Evolutionary conservation across 768 basidiomycete species (phyloP), one percentile per base, ranked within the genome.

Genomic region (Nidula microcarpa): DNA sequence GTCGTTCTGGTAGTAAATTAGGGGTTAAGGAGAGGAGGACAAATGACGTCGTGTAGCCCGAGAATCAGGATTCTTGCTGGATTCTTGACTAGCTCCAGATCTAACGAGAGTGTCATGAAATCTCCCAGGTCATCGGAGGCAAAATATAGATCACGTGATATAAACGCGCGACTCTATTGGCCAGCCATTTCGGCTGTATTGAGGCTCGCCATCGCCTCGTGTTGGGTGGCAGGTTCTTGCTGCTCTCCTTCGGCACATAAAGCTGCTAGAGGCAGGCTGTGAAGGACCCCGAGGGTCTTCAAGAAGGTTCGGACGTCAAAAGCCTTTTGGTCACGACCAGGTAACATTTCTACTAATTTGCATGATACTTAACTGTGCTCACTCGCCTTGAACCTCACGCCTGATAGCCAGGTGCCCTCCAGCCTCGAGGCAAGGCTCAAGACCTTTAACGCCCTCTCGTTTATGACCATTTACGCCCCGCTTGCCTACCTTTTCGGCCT

Each of bases 371-470:
- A 32, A 45, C 45, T 47, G 39, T 45, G 36, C 51, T 49, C 52
- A 57, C 63, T 63, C 56, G 61, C 57, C 59, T 56, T 60, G 57
- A 50, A 55, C 56, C 45, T 58, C 60, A 33, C 57, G 54, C 54
- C 49, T 59, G 49, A 56, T 41, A 66, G 62, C 62, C 65, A 47
- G 60, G 54, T 59, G 58, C 49, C 60, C 62, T 65, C 64, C 60
- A 62, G 62, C 61, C 68, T 68, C 69, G 71, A 69, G 71, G 62
- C 62, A 55, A 57, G 53, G 53, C 55, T 60, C 57, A 64, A 58
- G 57, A 54, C 63, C 60, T 67, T 65, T 65, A 64, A 64, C 61
- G 55, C 46, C 53, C 49, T 52, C 37, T 51, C 53, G 52, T 65
- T 58, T 47, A 61, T 52, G 54, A 53, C 50, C 58, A 46, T 60